Percentiles rank a stretch among this genome's conserved stretches.
phyloP scores from a whole-genome alignment of 352 stramenopile genomes.

The Globisporangium canariense region DNA sequence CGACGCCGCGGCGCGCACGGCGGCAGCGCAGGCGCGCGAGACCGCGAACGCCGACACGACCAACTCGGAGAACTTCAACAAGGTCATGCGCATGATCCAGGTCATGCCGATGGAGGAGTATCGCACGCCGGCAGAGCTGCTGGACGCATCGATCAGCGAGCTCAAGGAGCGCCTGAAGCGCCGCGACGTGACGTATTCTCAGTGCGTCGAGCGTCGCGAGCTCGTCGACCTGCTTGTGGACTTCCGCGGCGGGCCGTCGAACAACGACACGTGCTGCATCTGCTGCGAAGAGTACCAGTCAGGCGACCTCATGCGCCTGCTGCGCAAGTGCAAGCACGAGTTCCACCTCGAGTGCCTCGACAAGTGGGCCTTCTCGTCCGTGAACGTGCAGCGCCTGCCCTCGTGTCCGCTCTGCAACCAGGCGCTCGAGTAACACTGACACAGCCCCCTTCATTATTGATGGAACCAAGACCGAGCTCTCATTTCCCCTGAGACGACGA shows the following conservation, averaged over 20 bases:
- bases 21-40: conserved; percentile 35
- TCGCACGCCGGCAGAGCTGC: conserved; percentile 52
- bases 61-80: conserved; percentile 62
- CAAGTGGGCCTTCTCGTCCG: conserved; percentile 83
- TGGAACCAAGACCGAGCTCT: background rate
- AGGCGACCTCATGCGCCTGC: conserved; percentile 70
- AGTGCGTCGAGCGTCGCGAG: conserved; percentile 69
- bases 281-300: conserved; percentile 85
- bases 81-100: conserved; percentile 73
- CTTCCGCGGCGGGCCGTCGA: conserved; percentile 72
- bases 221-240: conserved; percentile 67
- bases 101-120: conserved; percentile 83
- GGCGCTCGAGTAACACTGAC: conserved; percentile 46
- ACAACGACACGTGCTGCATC: conserved; percentile 87
- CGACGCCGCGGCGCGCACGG: conserved; percentile 31
- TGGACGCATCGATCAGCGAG: conserved; percentile 50
- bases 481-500: background rate
- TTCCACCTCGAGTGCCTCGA: conserved; percentile 88
- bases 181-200: conserved; percentile 52
- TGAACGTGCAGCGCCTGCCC: conserved; percentile 60
- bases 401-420: conserved; percentile 85
- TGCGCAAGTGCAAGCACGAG: conserved; percentile 84
- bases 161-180: conserved; percentile 73
- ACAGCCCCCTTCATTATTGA: background rate
- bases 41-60: conserved; percentile 15